These are phyloP conservation scores for Dovyalis caffra DNA, from an alignment of 345 rosid species.

Conservation along the genomic window DNA sequence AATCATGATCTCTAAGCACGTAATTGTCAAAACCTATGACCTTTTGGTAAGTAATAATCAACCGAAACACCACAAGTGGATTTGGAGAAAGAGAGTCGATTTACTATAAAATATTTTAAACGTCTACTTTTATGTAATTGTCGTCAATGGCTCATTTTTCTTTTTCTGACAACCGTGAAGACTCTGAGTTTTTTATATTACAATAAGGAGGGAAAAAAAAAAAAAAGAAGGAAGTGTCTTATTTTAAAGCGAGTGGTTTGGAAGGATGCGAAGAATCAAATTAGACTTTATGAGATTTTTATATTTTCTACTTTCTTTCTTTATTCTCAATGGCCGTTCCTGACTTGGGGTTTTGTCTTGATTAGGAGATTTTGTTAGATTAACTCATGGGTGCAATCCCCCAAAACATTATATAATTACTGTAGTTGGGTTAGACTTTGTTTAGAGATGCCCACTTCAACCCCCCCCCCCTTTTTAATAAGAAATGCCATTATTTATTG, in stretches of 20 bases:
- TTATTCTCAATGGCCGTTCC: neutral
- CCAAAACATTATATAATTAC: neutral
- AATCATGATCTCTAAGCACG: conserved; percentile 28
- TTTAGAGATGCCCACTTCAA: conserved; percentile 9
- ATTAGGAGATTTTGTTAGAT: neutral
- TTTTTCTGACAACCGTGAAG: neutral
- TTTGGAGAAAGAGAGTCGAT: conserved; percentile 11
- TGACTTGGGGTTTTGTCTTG: conserved; percentile 3
- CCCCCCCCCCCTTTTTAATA: neutral
- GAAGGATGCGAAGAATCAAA: conserved; percentile 15
- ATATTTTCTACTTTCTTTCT: neutral
- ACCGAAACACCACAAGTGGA: conserved; percentile 25
- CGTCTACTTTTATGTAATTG: no score
- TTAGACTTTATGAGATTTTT: neutral
- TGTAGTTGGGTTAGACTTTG: neutral
- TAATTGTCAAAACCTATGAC: conserved; percentile 47
- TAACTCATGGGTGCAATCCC: neutral
- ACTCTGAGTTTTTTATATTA: neutral
- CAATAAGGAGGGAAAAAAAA: neutral
- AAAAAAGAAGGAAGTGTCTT: neutral
- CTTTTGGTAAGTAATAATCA: conserved; percentile 41
- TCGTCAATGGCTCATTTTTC: neutral
- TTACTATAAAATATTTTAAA: neutral
- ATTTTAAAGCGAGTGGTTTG: conserved; percentile 19
- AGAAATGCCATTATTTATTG: neutral